Base-by-base conservation (phyloP, 169 alveolate genomes). In the Toxoplasma gondii region DNA sequence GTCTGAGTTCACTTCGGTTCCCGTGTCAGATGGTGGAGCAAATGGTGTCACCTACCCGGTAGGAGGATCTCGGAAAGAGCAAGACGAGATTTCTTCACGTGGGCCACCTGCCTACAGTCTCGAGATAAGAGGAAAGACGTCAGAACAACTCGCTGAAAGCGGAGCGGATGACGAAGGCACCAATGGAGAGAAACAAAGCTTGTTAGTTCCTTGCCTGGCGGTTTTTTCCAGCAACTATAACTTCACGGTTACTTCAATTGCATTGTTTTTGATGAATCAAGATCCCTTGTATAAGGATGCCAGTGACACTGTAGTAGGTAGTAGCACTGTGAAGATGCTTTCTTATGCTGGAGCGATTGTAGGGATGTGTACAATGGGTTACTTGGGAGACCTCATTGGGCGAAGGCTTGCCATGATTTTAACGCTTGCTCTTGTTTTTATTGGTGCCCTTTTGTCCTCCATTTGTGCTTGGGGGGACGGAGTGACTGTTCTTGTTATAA, bases 261-360 rank as follows among this genome's bases (percentile, higher is more conserved):
- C 94, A 0, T 53, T 92, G 4, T 92, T 83, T 34, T 12, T 92
- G n/a, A 81, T 92, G 94, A 81, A 92, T 41, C 94, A 92, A 39
- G 94, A 92, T 39, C 80, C 93, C 45, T 36, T 39, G 69, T 92
- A 92, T 43, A 92, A 44, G 86, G 49, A 80, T 53, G 87, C 94
- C 12, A 54, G 86, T 27, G 91, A 80, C 31, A 31, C 45, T 4
- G 91, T 92, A 7, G 83, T 92, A 0, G 94, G 94, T 5, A 92
- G 53, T 45, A 78, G 94, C 27, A 92, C 92, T 5, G 74, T 92
- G 34, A 92, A 92, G 92, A 92, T 92, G 94, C 92, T 92, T 16
- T 92, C 94, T 17, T 92, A 92, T 58, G 94, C 94, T 5, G 94
- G 94, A 0, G 94, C 94, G 19, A 92, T 92, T 24, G 87, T 64